Evolutionary conservation across 164 flowering plant species (phyloP).

Genomic region (Kalanchoe fedtschenkoi): DNA sequence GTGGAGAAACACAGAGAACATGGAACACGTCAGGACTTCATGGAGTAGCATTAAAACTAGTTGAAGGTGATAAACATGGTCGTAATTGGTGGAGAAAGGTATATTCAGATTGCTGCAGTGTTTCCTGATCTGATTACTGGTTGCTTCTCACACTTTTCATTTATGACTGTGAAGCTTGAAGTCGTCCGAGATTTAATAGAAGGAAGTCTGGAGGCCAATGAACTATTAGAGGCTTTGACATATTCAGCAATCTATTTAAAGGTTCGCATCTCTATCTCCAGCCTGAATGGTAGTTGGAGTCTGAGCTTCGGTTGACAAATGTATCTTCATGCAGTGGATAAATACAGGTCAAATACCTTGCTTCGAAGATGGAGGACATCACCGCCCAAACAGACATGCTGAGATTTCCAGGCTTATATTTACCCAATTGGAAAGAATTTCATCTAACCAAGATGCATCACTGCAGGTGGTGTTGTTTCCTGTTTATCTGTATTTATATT

Average conservation of each 20-base stretch:
- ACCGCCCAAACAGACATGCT: slow-evolving; percentile 92
- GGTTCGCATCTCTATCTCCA: slow-evolving; percentile 25
- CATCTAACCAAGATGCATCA: slow-evolving; percentile 45
- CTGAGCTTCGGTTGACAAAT: slow-evolving; percentile 6
- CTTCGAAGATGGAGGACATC: slow-evolving; percentile 96
- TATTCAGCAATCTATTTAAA: slow-evolving; percentile 82
- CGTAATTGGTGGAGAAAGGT: slow-evolving; percentile 97
- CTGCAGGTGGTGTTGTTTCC: slow-evolving; percentile 39
- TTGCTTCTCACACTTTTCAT: not conserved
- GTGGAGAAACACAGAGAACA: slow-evolving; percentile 32
- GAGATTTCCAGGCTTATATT: slow-evolving; percentile 91
- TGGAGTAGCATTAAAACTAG: slow-evolving; percentile 61
- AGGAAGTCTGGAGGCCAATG: slow-evolving; percentile 30
- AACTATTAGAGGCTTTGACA: slow-evolving; percentile 68
- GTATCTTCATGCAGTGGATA: slow-evolving; percentile 67
- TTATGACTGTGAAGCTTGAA: slow-evolving; percentile 49
- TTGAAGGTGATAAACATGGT: slow-evolving; percentile 62
- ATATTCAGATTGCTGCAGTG: not conserved
- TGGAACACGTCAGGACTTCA: slow-evolving; percentile 80
- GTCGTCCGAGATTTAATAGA: slow-evolving; percentile 63
- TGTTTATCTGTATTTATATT: not conserved
- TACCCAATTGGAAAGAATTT: slow-evolving; percentile 70
- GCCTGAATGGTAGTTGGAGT: not conserved
- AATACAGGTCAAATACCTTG: slow-evolving; percentile 96
- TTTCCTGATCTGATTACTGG: not conserved